Evolutionary conservation across 139 green algal genomes (phyloP).

Genomic region (Asterochloris erici): DNA sequence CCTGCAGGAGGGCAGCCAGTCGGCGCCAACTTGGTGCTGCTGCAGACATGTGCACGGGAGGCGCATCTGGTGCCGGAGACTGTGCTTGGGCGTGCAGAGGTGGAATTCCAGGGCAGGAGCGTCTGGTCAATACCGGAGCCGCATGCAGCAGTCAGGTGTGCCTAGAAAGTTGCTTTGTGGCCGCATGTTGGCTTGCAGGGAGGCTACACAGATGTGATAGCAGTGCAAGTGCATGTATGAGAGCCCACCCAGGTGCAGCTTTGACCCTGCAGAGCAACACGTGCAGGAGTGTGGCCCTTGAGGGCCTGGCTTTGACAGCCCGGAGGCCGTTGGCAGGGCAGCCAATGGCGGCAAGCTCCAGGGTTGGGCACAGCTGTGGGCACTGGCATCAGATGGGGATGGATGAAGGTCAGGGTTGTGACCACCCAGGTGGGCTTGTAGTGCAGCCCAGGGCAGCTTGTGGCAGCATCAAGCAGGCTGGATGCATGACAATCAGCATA

Average conservation of each 20-base stretch:
- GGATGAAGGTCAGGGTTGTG: too few species aligned
- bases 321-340: not conserved
- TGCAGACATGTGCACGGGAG: not conserved
- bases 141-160: not conserved
- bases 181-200: too few species aligned
- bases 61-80: not conserved
- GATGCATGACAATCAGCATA: not conserved
- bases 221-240: too few species aligned
- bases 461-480: not conserved
- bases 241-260: too few species aligned
- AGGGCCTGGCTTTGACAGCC: not conserved
- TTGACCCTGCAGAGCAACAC: too few species aligned
- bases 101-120: not conserved
- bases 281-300: too few species aligned
- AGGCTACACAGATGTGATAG: too few species aligned
- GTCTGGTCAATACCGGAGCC: not conserved
- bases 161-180: too few species aligned
- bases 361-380: not conserved
- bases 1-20: slow-evolving; percentile 32
- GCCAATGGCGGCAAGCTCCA: not conserved
- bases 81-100: slow-evolving; percentile 4
- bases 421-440: not conserved
- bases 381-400: too few species aligned
- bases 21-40: slow-evolving; percentile 11
- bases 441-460: not conserved